Base-by-base conservation (phyloP, 1,284 basidiomycete species). In the Sporisorium graminicola region DNA sequence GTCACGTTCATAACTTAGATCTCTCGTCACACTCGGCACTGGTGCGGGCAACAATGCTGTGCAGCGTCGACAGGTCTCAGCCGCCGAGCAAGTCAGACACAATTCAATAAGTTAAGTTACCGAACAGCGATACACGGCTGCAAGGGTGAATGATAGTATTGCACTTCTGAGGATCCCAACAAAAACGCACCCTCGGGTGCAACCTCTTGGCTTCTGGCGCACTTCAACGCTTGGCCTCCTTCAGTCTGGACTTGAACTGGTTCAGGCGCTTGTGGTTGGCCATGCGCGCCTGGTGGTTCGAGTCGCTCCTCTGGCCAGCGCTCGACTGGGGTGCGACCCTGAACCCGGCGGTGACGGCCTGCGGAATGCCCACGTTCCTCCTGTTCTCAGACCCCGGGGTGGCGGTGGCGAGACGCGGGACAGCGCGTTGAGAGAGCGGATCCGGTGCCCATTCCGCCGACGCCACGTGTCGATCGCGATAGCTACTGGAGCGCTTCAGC, bases 401-500 rank as follows among this genome's bases (percentile, higher is more conserved):
- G 16, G 37, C 37, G 12, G 37, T 40, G n/a, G 14, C n/a, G 7
- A 40, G 37, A 18, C 37, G 14, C 5, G 37, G 37, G 18, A 60
- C 40, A 0, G 57, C 35, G n/a, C 68, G 74, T 27, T 77, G 77
- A 24, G 64, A 58, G n/a, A 69, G 58, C 24, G 71, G 57, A 22
- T 82, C 72, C 7, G 70, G 74, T 26, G 71, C 62, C 80, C 80
- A 82, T 22, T 80, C 80, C 13, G 78, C 80, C 20, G 75, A 71
- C 1, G 72, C 69, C 20, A 82, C 56, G 55, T 84, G 79, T 14
- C 82, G 64, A 58, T 82, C 83, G 18, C 84, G 69, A 65, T 85
- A 85, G 12, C 82, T 84, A 10, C 80, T 73, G 1, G 80, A 82
- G 1, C 82, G 59, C 52, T 83, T 84, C 6, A 85, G 64, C 27